Evolutionary conservation across 2,329 filamentous ascomycete species (phyloP).

Genomic region (Calonectria montana): DNA sequence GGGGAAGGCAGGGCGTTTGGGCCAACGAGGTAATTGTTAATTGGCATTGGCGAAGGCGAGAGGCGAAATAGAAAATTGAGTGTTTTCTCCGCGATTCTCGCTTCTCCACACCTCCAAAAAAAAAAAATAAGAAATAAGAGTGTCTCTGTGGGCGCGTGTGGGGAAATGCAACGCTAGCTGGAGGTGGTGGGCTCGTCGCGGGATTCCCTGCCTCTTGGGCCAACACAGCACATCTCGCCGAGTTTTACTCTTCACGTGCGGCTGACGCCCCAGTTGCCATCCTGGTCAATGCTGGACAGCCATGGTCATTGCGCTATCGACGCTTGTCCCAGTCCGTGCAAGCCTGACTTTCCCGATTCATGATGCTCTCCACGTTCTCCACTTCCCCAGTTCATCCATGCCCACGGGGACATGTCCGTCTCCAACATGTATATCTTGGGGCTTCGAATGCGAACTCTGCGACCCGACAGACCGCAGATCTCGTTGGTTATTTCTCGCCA

Average conservation of each 20-base stretch:
- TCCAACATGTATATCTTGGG: conserved; percentile 17
- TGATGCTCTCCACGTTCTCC: background rate
- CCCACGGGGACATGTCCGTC: conserved; percentile 19
- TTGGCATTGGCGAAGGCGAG: too few relatives aligned
- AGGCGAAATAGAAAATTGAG: background rate
- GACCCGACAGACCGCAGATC: background rate
- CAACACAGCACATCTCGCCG: conserved; percentile 16
- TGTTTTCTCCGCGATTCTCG: background rate
- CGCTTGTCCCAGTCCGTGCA: background rate
- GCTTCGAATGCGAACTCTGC: background rate
- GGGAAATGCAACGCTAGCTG: background rate
- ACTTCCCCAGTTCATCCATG: conserved; percentile 8
- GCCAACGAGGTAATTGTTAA: background rate
- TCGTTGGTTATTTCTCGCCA: background rate
- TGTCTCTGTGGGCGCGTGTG: background rate
- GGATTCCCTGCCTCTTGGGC: conserved; percentile 11
- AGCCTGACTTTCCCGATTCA: background rate
- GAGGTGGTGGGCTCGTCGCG: background rate
- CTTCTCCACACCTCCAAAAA: background rate
- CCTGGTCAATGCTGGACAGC: background rate
- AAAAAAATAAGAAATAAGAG: too few relatives aligned
- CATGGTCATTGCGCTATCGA: background rate
- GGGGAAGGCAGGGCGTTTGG: background rate
- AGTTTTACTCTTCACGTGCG: background rate
- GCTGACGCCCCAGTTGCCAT: background rate